These are phyloP conservation scores for Lavandula angustifolia DNA, from an alignment of 257 asterid genomes.

Conservation along the genomic window DNA sequence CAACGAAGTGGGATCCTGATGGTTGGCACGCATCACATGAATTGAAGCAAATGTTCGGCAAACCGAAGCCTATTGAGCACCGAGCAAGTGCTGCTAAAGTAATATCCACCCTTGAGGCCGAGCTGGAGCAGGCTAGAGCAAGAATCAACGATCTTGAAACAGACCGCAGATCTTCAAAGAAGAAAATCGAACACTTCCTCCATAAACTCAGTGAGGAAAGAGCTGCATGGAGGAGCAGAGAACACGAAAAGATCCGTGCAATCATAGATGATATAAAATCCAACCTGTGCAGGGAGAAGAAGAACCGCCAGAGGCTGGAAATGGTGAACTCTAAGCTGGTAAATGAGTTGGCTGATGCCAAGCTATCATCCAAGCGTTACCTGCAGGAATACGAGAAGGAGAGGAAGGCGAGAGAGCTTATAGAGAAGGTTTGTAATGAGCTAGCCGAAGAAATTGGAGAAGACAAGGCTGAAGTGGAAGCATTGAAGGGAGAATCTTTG, in stretches of 20 bases:
- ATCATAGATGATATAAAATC: constrained; percentile 57
- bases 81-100: constrained; percentile 33
- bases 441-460: constrained; percentile 64
- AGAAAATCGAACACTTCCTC: constrained; percentile 65
- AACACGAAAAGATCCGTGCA: constrained; percentile 63
- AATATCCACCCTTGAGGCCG: constrained; percentile 50
- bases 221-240: constrained; percentile 62
- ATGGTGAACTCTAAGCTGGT: constrained; percentile 60
- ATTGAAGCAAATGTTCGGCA: constrained; percentile 36
- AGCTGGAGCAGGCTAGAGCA: constrained; percentile 58
- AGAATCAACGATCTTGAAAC: constrained; percentile 57
- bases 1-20: constrained; percentile 68
- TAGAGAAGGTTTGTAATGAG: constrained; percentile 73
- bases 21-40: constrained; percentile 42
- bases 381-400: constrained; percentile 62
- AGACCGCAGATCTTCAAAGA: constrained; percentile 59
- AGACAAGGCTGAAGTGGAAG: constrained; percentile 63
- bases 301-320: constrained; percentile 58
- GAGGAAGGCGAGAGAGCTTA: constrained; percentile 51
- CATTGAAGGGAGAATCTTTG: constrained; percentile 50
- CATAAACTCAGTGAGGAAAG: constrained; percentile 63
- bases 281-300: constrained; percentile 55
- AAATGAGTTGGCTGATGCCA: constrained; percentile 54
- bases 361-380: constrained; percentile 49
- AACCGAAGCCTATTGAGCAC: constrained; percentile 29